These are phyloP conservation scores for Cardiospermum halicacabum DNA, from an alignment of 345 rosid genomes.

Conservation along the genomic window DNA sequence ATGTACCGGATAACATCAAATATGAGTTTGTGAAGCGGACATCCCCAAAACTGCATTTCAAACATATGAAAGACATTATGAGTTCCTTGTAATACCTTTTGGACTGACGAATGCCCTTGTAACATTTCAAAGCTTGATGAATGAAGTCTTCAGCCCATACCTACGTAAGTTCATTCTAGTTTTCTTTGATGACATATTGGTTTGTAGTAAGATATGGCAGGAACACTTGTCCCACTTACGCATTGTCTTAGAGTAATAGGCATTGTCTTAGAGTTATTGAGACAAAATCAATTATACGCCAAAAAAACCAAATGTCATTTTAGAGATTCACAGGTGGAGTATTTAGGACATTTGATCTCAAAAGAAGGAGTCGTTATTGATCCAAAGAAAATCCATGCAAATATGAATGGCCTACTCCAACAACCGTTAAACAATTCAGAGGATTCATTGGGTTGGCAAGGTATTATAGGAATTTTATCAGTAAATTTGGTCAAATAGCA, in stretches of 20 bases:
- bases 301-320: no score
- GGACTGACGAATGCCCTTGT: background rate
- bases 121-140: background rate
- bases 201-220: background rate
- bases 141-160: background rate
- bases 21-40: background rate
- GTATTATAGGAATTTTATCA: no score
- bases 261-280: background rate
- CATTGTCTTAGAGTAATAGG: background rate
- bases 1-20: background rate
- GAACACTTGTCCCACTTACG: background rate
- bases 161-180: background rate
- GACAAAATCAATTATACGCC: background rate
- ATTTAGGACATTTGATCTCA: background rate
- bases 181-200: background rate
- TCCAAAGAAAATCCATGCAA: background rate
- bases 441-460: background rate
- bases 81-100: background rate
- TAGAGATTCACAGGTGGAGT: background rate
- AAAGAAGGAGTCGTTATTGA: background rate
- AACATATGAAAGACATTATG: background rate
- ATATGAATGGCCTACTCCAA: background rate
- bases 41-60: background rate
- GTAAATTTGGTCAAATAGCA: background rate
- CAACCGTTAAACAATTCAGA: background rate